Evolutionary conservation across 768 basidiomycete genomes (phyloP).

Genomic region (Mycena amicta): DNA sequence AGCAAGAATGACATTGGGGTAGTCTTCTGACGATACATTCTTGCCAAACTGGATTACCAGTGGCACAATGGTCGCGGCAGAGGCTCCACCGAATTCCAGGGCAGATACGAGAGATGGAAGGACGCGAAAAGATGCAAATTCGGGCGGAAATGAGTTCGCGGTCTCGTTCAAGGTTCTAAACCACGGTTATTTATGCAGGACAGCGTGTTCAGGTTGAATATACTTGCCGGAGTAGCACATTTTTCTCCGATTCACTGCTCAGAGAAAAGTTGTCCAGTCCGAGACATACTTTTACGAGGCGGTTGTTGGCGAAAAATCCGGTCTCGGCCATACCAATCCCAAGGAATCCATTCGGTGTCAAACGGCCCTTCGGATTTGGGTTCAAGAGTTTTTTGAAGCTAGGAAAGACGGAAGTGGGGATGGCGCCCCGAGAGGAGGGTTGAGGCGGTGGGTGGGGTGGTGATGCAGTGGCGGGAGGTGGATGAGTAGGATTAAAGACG

Average conservation of each 20-base stretch:
- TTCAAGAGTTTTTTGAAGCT: constrained; percentile 87
- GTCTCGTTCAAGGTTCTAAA: constrained; percentile 78
- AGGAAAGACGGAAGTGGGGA: constrained; percentile 76
- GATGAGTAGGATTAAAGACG: constrained; percentile 85
- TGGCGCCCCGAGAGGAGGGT: constrained; percentile 73
- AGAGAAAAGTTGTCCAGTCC: constrained; percentile 87
- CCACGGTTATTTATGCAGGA: constrained; percentile 11
- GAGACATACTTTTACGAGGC: constrained; percentile 80
- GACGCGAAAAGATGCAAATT: constrained; percentile 84
- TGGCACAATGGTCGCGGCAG: constrained; percentile 78
- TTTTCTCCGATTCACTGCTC: constrained; percentile 80
- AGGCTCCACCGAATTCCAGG: constrained; percentile 76
- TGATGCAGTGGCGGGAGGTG: constrained; percentile 64
- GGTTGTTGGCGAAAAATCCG: constrained; percentile 85
- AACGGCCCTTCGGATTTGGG: constrained; percentile 80
- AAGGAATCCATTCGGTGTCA: constrained; percentile 77
- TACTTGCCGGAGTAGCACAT: constrained; percentile 63
- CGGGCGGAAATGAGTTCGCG: constrained; percentile 76
- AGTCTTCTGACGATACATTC: constrained; percentile 70
- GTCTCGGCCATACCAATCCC: constrained; percentile 77
- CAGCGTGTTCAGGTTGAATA: background rate
- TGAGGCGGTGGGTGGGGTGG: constrained; percentile 79
- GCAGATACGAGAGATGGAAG: constrained; percentile 83
- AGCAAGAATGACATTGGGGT: constrained; percentile 63
- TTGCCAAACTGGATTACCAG: constrained; percentile 81